A percentile compares a stretch with the other conserved stretches of the same genome.
Conservation (phyloP, 2,329 filamentous ascomycete genomes). For the Alternaria novae-zelandiae region DNA sequence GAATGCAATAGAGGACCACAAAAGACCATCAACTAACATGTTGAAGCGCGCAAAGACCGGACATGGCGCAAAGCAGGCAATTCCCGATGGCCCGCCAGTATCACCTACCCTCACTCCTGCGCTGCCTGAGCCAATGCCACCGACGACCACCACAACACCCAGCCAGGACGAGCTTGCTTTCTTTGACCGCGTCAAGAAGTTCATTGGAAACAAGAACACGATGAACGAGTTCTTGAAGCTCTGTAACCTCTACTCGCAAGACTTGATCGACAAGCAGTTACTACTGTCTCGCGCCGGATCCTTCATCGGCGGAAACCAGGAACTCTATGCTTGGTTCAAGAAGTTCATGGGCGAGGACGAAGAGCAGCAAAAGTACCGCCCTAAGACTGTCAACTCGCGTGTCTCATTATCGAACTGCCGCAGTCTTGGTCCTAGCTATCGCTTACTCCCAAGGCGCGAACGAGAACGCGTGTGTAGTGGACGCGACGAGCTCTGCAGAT, state of each 20-base stretch:
- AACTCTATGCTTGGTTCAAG: conserved; percentile 90
- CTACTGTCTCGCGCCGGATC: conserved; percentile 81
- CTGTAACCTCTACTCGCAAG: conserved; percentile 92
- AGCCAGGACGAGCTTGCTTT: conserved; percentile 87
- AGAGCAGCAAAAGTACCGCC: conserved; percentile 50
- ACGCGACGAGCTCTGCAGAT: conserved; percentile 90
- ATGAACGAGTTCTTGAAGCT: conserved; percentile 98
- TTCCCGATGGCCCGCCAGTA: conserved; percentile 66
- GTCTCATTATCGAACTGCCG: conserved; percentile 96
- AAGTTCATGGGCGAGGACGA: conserved; percentile 80
- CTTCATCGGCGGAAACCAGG: conserved; percentile 87
- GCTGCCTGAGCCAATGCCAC: conserved; percentile 84
- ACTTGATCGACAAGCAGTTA: conserved; percentile 84
- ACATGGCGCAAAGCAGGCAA: conserved; percentile 63
- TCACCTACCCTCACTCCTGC: conserved; percentile 89
- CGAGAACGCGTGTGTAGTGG: conserved; percentile 91
- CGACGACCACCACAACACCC: conserved; percentile 74
- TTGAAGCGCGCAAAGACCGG: conserved; percentile 75
- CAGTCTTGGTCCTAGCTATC: conserved; percentile 93
- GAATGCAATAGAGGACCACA: background rate
- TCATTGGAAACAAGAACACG: conserved; percentile 86
- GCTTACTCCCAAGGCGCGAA: conserved; percentile 87
- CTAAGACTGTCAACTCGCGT: conserved; percentile 77
- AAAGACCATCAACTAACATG: conserved; percentile 5
- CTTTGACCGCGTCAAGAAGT: conserved; percentile 97